phyloP scores from a whole-genome alignment of 2,329 filamentous ascomycete species.

The Achaetomium macrosporum region DNA sequence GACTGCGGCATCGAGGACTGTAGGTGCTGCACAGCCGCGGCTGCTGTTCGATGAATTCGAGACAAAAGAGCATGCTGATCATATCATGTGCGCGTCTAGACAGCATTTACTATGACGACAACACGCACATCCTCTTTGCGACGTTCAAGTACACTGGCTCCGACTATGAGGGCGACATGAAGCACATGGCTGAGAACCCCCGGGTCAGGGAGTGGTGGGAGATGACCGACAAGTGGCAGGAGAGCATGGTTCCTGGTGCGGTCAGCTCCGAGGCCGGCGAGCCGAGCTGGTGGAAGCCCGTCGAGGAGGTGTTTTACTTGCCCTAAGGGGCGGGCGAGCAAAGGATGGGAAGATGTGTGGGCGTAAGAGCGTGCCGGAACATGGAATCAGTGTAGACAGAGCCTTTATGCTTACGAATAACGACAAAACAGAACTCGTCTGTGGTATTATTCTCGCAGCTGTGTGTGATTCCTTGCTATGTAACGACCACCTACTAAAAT shows the following conservation, averaged over 20 bases:
- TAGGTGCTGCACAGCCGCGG: slow-evolving; percentile 31
- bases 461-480: too few species aligned
- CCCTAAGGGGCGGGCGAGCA: slow-evolving; percentile 30
- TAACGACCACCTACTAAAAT: too few species aligned
- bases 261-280: slow-evolving; percentile 52
- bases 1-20: slow-evolving; percentile 70
- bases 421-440: too few species aligned
- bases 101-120: slow-evolving; percentile 65
- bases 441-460: too few species aligned
- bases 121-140: slow-evolving; percentile 61
- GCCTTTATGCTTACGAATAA: too few species aligned
- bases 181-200: slow-evolving; percentile 64
- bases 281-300: slow-evolving; percentile 62
- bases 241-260: slow-evolving; percentile 54
- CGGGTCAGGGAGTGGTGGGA: slow-evolving; percentile 74
- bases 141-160: slow-evolving; percentile 74
- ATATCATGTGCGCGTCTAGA: slow-evolving; percentile 39
- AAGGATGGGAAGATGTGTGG: neutral
- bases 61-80: too few species aligned
- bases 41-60: too few species aligned
- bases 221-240: slow-evolving; percentile 74
- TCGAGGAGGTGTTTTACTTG: slow-evolving; percentile 64
- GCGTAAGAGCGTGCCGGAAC: too few species aligned
- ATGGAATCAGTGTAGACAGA: too few species aligned
- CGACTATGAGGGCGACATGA: slow-evolving; percentile 69